Conservation (phyloP, 306 rosid genomes). For the Trifolium pratense region DNA sequence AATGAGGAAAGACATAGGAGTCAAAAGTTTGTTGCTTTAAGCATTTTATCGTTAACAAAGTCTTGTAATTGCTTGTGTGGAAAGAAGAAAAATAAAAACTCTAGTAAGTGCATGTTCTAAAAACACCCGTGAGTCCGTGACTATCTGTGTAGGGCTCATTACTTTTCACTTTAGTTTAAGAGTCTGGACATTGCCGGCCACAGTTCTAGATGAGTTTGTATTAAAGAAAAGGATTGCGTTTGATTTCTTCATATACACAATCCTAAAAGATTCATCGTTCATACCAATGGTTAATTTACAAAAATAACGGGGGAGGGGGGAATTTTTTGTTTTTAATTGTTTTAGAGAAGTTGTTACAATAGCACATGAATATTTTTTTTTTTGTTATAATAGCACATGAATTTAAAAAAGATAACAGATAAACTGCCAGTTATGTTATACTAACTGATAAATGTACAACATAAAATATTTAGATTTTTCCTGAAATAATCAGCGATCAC, state of each 20-base stretch:
- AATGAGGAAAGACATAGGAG: background rate
- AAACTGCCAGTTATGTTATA: too few relatives aligned
- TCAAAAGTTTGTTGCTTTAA: background rate
- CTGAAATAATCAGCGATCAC: background rate
- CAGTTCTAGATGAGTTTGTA: background rate
- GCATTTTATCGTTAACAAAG: too few relatives aligned
- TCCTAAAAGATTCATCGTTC: too few relatives aligned
- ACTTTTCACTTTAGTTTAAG: background rate
- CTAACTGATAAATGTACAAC: too few relatives aligned
- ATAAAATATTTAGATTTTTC: background rate
- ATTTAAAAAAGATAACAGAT: background rate
- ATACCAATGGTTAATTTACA: too few relatives aligned
- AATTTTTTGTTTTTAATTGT: too few relatives aligned
- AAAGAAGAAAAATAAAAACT: too few relatives aligned
- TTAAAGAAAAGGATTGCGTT: background rate
- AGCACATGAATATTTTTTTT: too few relatives aligned
- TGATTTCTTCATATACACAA: too few relatives aligned
- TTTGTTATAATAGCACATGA: too few relatives aligned
- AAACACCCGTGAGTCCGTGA: slow-evolving; percentile 12
- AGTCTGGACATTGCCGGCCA: background rate
- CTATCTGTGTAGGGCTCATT: background rate
- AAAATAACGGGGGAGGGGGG: too few relatives aligned
- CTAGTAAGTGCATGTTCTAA: background rate
- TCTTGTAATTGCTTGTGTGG: background rate
- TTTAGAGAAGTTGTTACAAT: too few relatives aligned